Evolutionary conservation across 2,329 filamentous ascomycete species (phyloP).

Genomic region (Fusarium anguioides): DNA sequence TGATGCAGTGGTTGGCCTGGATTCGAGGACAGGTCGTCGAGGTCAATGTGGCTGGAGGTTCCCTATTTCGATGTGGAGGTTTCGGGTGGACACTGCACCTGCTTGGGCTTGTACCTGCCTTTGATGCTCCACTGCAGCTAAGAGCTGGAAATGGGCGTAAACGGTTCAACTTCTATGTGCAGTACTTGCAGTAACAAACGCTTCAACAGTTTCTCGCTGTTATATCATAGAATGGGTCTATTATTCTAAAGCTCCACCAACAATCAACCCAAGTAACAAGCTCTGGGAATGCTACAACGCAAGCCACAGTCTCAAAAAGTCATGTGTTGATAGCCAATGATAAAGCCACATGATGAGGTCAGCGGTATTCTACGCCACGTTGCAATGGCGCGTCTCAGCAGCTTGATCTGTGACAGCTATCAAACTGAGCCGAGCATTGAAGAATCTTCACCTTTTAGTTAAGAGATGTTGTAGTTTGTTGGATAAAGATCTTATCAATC

Average conservation of each 20-base stretch:
- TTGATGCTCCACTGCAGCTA: conserved; percentile 35
- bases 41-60: conserved; percentile 42
- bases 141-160: background rate
- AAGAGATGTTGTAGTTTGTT: conserved; percentile 51
- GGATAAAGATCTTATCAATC: background rate
- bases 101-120: conserved; percentile 36
- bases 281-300: background rate
- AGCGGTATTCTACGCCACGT: conserved; percentile 18
- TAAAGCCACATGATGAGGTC: conserved; percentile 37
- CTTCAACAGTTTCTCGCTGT: background rate
- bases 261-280: background rate
- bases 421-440: background rate
- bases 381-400: conserved; percentile 4
- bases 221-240: background rate
- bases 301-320: conserved; percentile 29
- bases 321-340: conserved; percentile 16
- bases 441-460: background rate
- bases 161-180: background rate
- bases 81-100: conserved; percentile 35
- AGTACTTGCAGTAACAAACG: background rate
- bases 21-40: conserved; percentile 40
- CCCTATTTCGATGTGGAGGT: conserved; percentile 42
- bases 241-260: background rate
- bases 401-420: conserved; percentile 2
- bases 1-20: conserved; percentile 20